phyloP scores from a whole-genome alignment of 768 basidiomycete species.

The Podaxis sp. region DNA sequence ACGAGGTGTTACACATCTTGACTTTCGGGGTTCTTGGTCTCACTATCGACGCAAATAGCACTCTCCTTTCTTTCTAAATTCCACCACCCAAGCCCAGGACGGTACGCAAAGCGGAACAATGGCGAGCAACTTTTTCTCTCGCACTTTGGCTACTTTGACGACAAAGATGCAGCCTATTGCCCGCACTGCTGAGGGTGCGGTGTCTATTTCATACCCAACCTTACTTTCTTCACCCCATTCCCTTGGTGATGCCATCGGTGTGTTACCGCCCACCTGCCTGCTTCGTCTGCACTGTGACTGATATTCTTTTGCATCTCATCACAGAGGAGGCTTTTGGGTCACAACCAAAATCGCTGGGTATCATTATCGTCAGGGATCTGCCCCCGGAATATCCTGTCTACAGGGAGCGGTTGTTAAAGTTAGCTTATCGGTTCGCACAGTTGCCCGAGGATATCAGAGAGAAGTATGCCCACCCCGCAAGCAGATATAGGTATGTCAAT shows the following conservation, averaged over 20 bases:
- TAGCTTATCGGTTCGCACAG: conserved; percentile 74
- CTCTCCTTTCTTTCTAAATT: not conserved
- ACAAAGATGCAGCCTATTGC: conserved; percentile 11
- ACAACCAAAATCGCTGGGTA: conserved; percentile 69
- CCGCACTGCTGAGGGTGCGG: conserved; percentile 27
- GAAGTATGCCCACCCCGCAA: conserved; percentile 67
- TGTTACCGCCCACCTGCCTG: conserved; percentile 9
- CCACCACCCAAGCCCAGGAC: not conserved
- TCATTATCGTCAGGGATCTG: conserved; percentile 80
- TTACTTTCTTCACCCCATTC: conserved; percentile 25
- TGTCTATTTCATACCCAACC: conserved; percentile 28
- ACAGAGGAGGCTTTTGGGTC: conserved; percentile 84
- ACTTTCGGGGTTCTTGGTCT: not conserved
- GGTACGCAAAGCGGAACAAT: not conserved
- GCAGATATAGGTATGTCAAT: conserved; percentile 66
- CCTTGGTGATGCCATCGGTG: conserved; percentile 55
- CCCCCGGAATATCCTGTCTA: conserved; percentile 61
- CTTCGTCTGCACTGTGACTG: not conserved
- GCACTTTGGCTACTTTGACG: conserved; percentile 11
- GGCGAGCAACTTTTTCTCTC: conserved; percentile 10
- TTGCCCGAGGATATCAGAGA: conserved; percentile 68
- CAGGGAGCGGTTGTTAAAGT: conserved; percentile 69
- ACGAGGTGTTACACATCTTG: not conserved
- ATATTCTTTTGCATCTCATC: not conserved
- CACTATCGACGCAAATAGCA: not conserved